Evolutionary conservation across 352 stramenopile genomes (phyloP), one percentile per base, ranked within the genome.

Genomic region (Phytophthora tubulina): DNA sequence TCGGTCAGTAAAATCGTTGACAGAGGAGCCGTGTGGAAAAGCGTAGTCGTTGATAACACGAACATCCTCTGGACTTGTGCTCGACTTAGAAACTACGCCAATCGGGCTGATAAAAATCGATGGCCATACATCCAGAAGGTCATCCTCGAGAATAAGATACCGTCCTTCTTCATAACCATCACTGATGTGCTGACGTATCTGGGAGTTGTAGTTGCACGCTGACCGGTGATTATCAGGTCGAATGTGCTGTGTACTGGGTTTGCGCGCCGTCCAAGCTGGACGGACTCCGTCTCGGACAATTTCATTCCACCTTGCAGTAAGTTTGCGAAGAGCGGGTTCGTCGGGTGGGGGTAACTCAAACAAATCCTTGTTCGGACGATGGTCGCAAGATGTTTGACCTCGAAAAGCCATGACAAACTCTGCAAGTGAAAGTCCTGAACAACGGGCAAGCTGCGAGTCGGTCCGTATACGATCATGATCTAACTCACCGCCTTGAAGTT

Each of bases 291-390:
- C 45, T 0, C 54, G 54, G 3, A 61, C 63, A 14, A 71, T 17
- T 1, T 14, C 0, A 36, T 71, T 65, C 53, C 63, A 71, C 2
- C n/a, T 36, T 9, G n/a, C 3, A 1, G 27, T 49, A 4, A 54
- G 6, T 0, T 21, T 3, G 6, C 15, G 51, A 6, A 62, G 21
- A 0, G 8, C 2, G 1, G 41, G 15, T 15, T 62, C 41, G 3
- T 6, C 6, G 13, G 50, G 39, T 0, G 35, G n/a, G 6, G 30
- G 45, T 0, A 65, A 15, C 11, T 71, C 46, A 17, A 65, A 61
- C 2, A 71, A 31, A 41, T 65, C 38, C 38, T 71, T 71, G 31
- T 65, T 71, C 2, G 63, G 54, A n/a, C 46, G 33, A 0, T 27
- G 4, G 45, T 65, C 54, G 2, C 6, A 1, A 0, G 15, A 8